Base-by-base conservation (phyloP, 768 basidiomycete species). In the Peribolospora kevripleyi region DNA sequence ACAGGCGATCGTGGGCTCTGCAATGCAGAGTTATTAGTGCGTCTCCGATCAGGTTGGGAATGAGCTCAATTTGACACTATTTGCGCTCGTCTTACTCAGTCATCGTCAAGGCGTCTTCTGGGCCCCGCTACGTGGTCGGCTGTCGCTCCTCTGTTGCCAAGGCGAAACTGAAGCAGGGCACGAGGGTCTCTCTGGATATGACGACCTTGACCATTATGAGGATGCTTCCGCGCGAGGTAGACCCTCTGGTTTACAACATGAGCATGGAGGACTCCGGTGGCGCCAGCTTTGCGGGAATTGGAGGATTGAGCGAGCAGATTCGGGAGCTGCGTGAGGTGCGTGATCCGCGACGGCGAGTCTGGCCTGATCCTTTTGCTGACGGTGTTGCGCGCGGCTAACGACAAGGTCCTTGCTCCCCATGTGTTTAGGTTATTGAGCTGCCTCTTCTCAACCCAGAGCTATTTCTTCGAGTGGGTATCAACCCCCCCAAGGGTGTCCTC, bases 221-320 rank as follows among this genome's bases (percentile, higher is more conserved):
- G 43, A 91, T 97, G 53, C 73, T 98, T 14, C 93, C 93, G 4
- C 77, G 93, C 59, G 93, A 98, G 67, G 86, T 98, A 6, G 93
- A 98, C 66, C 93, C 93, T 11, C 71, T 91, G 62, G 91, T 98
- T 8, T 98, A 98, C 73, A 97, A 95, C 71, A 98, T 97, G 93
- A 91, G 86, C 60, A 72, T 93, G 64, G 93, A 98, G 68, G 91
- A 97, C 64, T 87, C 93, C 3, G 88, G 87, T 71, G 82, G 82
- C 51, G 90, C 84, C 6, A 77, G 85, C 4, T 97, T 97, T 66
- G 91, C 91, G 1, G 90, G 88, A 58, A 95, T 98, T 54, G 93
- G 93, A 63, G 93, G 93, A 25, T 69, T 98, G 55, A 76, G 81
- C 48, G 93, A 97, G 59, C 93, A 98, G 72, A 90, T 98, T 50